Evolutionary conservation across 2,329 filamentous ascomycete species (phyloP), one percentile per base, ranked within the genome.

Genomic region (Ceratocystis albifundus): DNA sequence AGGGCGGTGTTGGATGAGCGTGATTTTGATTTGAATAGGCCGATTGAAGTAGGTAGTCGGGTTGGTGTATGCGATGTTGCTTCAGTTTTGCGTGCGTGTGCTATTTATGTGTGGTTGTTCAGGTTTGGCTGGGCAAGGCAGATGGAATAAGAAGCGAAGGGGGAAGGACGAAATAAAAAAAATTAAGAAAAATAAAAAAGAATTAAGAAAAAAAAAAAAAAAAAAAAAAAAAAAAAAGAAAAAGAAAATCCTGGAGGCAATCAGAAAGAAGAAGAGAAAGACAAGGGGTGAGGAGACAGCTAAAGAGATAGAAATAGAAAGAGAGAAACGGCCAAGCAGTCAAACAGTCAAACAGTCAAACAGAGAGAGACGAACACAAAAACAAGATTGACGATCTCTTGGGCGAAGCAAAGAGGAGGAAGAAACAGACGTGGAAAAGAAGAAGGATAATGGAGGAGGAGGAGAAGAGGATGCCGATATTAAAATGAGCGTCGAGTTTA

Each of bases 401-500:
- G 55, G 7, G 28, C 53, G 28, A 57, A 30, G 53, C 25, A 12
- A 57, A 22, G 20, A 55, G 22, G 50, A 55, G 20, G 25, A 5
- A 55, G 50, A 55, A 46, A 6, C 22, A 45, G 48, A 8, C 17
- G 44, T n/a, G n/a, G n/a, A 62, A 28, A 62, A 17, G 6, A 46
- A 45, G 8, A 44, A 59, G 6, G 15, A 8, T 4, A 28, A 12
- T 12, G 25, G 15, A 41, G 25, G 45, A 62, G 1, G n/a, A 44
- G 1, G 7, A 17, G 10, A 15, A 25, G 22, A 62, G 30, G 45
- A 44, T 36, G 28, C 30, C n/a, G 48, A 41, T 59, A 46, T 44
- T 62, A 46, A 57, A 41, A 59, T 48, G 61, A 61, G 57, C 41
- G 44, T 62, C 36, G 36, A 41, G 15, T 59, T 53, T 20, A 28